These are phyloP conservation scores for Cryptococcus hybrid DNA, from an alignment of 1,284 basidiomycete genomes.

Conservation along the genomic window DNA sequence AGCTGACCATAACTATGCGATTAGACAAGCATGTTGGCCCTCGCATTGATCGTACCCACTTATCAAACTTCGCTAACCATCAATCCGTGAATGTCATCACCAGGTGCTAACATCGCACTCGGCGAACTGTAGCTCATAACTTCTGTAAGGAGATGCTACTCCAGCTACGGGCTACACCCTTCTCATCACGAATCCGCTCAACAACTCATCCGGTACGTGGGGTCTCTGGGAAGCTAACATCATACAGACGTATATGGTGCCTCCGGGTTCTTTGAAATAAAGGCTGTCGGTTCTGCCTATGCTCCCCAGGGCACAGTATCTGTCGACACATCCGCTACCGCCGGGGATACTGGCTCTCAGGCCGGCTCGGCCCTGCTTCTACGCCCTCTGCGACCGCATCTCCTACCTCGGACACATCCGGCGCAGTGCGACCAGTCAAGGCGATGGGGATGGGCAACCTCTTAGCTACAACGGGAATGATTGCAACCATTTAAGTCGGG, in stretches of 20 bases:
- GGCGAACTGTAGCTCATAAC: background rate
- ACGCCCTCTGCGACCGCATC: constrained; percentile 7
- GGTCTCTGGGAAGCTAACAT: background rate
- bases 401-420: background rate
- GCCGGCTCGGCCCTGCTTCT: constrained; percentile 1
- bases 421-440: background rate
- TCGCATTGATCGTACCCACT: constrained; percentile 19
- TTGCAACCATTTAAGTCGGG: background rate
- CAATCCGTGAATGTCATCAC: constrained; percentile 26
- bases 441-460: no score
- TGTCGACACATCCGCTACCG: constrained; percentile 8
- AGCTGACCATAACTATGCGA: background rate
- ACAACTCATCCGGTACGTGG: constrained; percentile 55
- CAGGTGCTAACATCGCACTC: background rate
- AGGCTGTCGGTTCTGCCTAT: constrained; percentile 61
- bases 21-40: constrained; percentile 30
- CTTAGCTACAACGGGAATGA: background rate
- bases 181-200: constrained; percentile 59
- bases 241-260: constrained; percentile 59
- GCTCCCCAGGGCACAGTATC: constrained; percentile 54
- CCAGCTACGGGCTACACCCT: constrained; percentile 57
- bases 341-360: constrained; percentile 2
- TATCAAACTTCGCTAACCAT: constrained; percentile 31
- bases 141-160: constrained; percentile 14
- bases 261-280: constrained; percentile 66